These are phyloP conservation scores for Neofusicoccum sp. DNA, from an alignment of 2,329 filamentous ascomycete genomes.

Conservation along the genomic window DNA sequence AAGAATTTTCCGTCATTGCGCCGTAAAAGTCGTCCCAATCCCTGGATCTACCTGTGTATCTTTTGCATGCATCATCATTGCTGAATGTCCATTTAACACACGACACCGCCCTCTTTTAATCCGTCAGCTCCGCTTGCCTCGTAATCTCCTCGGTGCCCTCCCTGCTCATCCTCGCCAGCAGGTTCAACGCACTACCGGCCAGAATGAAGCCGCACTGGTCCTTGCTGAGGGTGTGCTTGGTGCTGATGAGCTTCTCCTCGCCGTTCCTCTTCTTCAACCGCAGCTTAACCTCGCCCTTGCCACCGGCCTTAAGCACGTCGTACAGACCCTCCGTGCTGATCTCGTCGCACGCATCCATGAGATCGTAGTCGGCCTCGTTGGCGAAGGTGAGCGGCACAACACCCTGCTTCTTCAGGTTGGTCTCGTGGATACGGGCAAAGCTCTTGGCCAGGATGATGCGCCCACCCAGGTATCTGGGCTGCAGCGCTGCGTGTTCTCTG, in stretches of 20 bases:
- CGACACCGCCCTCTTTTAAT: background rate
- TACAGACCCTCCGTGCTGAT: constrained; percentile 82
- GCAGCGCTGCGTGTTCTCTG: constrained; percentile 85
- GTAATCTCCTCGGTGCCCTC: constrained; percentile 33
- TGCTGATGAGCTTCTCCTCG: constrained; percentile 69
- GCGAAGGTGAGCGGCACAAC: constrained; percentile 92
- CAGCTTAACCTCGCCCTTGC: constrained; percentile 77
- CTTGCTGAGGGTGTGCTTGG: constrained; percentile 84
- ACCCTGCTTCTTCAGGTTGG: constrained; percentile 96
- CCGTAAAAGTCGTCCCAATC: too few species aligned
- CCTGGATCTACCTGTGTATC: too few species aligned
- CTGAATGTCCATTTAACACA: background rate
- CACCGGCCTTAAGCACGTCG: constrained; percentile 76
- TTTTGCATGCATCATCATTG: too few species aligned
- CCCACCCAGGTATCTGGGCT: constrained; percentile 87
- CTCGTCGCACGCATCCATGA: constrained; percentile 78
- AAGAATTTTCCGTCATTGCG: too few species aligned
- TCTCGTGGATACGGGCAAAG: constrained; percentile 93
- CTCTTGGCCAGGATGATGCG: constrained; percentile 82
- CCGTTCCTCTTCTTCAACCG: constrained; percentile 54
- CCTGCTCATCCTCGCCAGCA: constrained; percentile 68
- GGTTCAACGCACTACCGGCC: constrained; percentile 89
- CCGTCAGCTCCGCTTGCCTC: constrained; percentile 15
- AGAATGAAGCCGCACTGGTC: constrained; percentile 93
- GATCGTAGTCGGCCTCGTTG: constrained; percentile 85